phyloP scores from a whole-genome alignment of 352 stramenopile species.

The Globisporangium solare region DNA sequence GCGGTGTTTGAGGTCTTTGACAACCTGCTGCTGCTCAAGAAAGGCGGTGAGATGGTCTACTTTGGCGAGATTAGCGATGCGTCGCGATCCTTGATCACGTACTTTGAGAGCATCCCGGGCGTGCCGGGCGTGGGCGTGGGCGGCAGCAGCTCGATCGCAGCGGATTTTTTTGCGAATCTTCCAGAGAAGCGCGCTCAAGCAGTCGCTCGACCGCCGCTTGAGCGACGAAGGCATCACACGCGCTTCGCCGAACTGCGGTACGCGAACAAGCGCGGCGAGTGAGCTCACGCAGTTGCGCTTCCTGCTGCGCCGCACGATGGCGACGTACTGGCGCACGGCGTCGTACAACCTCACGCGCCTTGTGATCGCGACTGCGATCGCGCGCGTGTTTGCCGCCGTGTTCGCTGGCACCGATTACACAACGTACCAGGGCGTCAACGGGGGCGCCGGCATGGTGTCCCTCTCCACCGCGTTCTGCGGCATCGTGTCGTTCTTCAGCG shows the following conservation, averaged over 20 bases:
- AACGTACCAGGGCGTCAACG: not conserved
- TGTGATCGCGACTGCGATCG: too few species aligned
- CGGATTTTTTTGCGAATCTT: too few species aligned
- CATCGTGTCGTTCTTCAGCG: constrained; percentile 2
- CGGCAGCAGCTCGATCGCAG: too few species aligned
- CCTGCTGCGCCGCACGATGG: not conserved
- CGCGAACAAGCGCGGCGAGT: not conserved
- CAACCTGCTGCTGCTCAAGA: constrained; percentile 70
- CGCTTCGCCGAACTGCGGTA: not conserved
- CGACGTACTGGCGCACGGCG: not conserved
- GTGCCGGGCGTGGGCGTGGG: constrained; percentile 9
- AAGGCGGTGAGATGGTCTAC: constrained; percentile 44
- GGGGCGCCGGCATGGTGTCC: not conserved
- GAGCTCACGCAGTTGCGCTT: not conserved
- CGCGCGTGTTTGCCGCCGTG: not conserved
- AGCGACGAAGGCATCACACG: not conserved
- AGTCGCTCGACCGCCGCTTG: not conserved
- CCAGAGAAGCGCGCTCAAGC: too few species aligned
- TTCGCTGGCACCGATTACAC: not conserved
- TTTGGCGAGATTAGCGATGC: constrained; percentile 43
- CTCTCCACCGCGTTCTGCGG: not conserved
- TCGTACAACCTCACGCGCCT: too few species aligned
- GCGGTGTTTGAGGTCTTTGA: constrained; percentile 49
- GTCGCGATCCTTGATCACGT: constrained; percentile 32
- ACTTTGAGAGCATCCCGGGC: constrained; percentile 42